A percentile compares a stretch with the other conserved stretches of the same genome.
These are phyloP conservation scores for Bodo saltans DNA, from an alignment of 78 protist species.

Conservation along the genomic window DNA sequence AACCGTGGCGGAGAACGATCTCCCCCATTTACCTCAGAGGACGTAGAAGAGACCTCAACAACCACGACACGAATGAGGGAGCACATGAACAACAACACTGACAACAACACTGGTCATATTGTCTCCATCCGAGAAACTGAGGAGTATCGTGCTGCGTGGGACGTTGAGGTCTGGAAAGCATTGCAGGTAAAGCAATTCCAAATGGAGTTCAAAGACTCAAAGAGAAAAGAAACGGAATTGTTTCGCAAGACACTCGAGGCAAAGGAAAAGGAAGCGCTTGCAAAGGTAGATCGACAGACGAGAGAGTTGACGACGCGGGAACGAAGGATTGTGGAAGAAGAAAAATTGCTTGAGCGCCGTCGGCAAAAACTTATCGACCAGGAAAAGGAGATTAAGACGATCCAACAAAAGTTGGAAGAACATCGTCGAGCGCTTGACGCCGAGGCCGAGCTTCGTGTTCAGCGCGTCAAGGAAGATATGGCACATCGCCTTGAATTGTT, in stretches of 20 bases:
- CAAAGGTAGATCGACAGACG: background rate
- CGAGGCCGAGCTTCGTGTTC: background rate
- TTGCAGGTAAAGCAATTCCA: background rate
- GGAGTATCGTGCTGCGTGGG: conserved; percentile 30
- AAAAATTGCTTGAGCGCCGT: background rate
- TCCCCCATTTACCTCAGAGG: too few relatives aligned
- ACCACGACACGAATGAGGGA: background rate
- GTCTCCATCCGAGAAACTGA: background rate
- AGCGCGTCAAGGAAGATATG: background rate
- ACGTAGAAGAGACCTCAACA: too few relatives aligned
- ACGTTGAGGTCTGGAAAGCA: conserved; percentile 27
- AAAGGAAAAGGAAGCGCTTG: background rate
- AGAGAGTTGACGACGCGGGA: background rate
- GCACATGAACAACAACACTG: background rate
- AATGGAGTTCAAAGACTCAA: background rate
- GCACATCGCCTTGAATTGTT: background rate
- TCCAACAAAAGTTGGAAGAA: background rate
- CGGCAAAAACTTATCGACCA: background rate
- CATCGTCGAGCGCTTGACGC: background rate
- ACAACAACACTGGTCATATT: background rate
- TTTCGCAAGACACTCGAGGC: background rate
- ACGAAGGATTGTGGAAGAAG: background rate
- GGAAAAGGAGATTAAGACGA: background rate
- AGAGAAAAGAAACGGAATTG: background rate
- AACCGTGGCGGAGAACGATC: too few relatives aligned